Base-by-base conservation (phyloP, 768 basidiomycete genomes). In the Crassisporium funariophilum region DNA sequence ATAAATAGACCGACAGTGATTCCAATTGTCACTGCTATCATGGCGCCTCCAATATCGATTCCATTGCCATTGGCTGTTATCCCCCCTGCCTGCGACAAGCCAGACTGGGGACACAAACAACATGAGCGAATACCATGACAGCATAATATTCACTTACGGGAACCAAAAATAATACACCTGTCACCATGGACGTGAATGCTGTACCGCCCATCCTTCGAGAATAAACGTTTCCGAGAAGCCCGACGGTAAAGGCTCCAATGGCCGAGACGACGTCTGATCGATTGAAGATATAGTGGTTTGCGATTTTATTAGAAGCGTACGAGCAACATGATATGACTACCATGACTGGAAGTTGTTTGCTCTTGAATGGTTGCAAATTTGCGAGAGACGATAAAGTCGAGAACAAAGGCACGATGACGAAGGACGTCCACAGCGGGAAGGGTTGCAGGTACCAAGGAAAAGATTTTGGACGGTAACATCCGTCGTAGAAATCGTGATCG, bases 1-100 rank as follows among this genome's bases (percentile, higher is more conserved):
- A 88, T 89, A 70, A 92, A 93, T 35, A 94, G 65, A 13, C 91
- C 90, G 40, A 92, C 89, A 0, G 90, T 93, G 56, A 94, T 92
- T 21, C 91, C 91, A 47, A 93, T 90, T 0, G 89, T 87, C 38
- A 93, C 91, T n/a, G 85, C 80, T 50, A 90, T 88, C 87, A 91
- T 91, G 6, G 91, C 86, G 24, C 84, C 82, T 51, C 91, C 87
- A 43, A 92, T 88, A 54, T 91, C 89, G 52, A 92, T 89, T 17
- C 84, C 85, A 59, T 81, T 83, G 15, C 88, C 89, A 53, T 86
- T 84, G 3, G 86, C 86, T 4, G 86, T 83, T 54, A 93, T 84
- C 27, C 89, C 91, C 40, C 91, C 90, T 1, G 88, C 88, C 64
- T 91, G 88, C 7, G 91, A 89, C 37, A 93, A 76, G 34, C 90